A percentile compares a stretch with the other conserved stretches of the same genome.
Evolutionary conservation across 2,329 filamentous ascomycete species (phyloP).

Genomic region (Beauveria medogensis): DNA sequence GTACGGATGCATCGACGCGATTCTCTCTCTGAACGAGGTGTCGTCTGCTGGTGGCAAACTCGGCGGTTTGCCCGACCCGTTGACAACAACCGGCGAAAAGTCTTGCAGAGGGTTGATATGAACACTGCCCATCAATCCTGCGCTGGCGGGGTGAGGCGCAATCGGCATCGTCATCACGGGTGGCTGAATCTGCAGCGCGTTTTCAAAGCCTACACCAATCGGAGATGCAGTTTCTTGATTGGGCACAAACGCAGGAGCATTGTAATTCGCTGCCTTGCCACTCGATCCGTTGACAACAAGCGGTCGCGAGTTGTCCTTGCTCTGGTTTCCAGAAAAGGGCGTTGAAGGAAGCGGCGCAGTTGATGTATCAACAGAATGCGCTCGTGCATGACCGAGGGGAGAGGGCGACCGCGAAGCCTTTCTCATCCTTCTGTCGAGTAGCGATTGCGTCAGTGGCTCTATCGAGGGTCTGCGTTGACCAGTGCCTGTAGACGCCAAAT

Average conservation of each 20-base stretch:
- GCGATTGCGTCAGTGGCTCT: slow-evolving; percentile 45
- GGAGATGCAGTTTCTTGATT: neutral
- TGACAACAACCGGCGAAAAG: slow-evolving; percentile 26
- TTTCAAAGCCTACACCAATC: neutral
- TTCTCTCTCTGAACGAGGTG: slow-evolving; percentile 33
- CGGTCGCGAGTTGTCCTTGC: slow-evolving; percentile 32
- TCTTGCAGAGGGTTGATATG: slow-evolving; percentile 13
- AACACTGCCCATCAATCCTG: slow-evolving; percentile 12
- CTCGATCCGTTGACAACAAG: slow-evolving; percentile 45
- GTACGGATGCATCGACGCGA: slow-evolving; percentile 31
- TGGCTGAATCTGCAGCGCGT: slow-evolving; percentile 8
- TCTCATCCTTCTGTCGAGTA: slow-evolving; percentile 45
- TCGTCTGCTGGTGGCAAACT: slow-evolving; percentile 23
- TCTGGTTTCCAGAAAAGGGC: slow-evolving; percentile 29
- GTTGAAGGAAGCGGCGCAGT: slow-evolving; percentile 31
- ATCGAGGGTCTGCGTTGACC: slow-evolving; percentile 41
- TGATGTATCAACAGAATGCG: slow-evolving; percentile 32
- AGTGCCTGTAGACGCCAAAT: slow-evolving; percentile 32
- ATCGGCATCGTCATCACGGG: neutral
- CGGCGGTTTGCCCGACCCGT: slow-evolving; percentile 23
- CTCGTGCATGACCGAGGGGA: slow-evolving; percentile 42
- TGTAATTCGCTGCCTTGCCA: slow-evolving; percentile 24
- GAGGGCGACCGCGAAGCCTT: slow-evolving; percentile 49
- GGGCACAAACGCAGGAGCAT: neutral
- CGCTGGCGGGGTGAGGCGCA: slow-evolving; percentile 8